A percentile compares a stretch with the other conserved stretches of the same genome.
phyloP scores from a whole-genome alignment of 2,329 filamentous ascomycete species.

The Camillea tinctor region DNA sequence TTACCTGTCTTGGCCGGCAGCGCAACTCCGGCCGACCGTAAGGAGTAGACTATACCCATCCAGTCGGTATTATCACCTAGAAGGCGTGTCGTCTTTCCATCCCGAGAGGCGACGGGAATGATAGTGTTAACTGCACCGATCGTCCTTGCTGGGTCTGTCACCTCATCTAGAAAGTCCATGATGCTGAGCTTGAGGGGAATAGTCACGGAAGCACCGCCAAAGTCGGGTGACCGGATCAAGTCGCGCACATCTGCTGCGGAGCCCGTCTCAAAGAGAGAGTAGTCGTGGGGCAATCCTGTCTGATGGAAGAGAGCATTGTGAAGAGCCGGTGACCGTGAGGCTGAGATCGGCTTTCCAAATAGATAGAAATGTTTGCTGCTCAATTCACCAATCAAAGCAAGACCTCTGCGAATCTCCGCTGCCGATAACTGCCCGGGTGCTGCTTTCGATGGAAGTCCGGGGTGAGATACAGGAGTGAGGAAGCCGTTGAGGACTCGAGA shows the following conservation, averaged over 20 bases:
- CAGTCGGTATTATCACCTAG: conserved; percentile 95
- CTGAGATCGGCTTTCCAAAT: conserved; percentile 80
- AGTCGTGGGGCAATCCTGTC: conserved; percentile 81
- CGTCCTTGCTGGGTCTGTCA: conserved; percentile 72
- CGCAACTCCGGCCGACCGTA: conserved; percentile 66
- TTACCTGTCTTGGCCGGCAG: conserved; percentile 33
- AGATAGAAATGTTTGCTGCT: conserved; percentile 76
- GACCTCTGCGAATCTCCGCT: conserved; percentile 76
- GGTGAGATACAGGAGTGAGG: conserved; percentile 92
- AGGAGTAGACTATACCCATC: conserved; percentile 81
- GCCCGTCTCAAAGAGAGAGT: conserved; percentile 73
- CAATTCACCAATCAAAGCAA: conserved; percentile 78
- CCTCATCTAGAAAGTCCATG: conserved; percentile 74
- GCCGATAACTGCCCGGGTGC: conserved; percentile 93
- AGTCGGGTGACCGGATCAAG: conserved; percentile 68
- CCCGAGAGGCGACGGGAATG: conserved; percentile 53
- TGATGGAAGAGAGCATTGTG: conserved; percentile 82
- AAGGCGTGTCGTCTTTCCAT: conserved; percentile 52
- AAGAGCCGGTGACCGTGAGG: conserved; percentile 81
- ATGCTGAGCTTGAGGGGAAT: conserved; percentile 93
- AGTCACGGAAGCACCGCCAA: conserved; percentile 92
- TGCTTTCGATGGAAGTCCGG: conserved; percentile 84
- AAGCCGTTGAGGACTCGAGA: conserved; percentile 89
- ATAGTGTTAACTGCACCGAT: conserved; percentile 97
- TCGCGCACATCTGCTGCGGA: conserved; percentile 58